phyloP scores from a whole-genome alignment of 202 grass and related monocot species.

The Panicum virgatum region DNA sequence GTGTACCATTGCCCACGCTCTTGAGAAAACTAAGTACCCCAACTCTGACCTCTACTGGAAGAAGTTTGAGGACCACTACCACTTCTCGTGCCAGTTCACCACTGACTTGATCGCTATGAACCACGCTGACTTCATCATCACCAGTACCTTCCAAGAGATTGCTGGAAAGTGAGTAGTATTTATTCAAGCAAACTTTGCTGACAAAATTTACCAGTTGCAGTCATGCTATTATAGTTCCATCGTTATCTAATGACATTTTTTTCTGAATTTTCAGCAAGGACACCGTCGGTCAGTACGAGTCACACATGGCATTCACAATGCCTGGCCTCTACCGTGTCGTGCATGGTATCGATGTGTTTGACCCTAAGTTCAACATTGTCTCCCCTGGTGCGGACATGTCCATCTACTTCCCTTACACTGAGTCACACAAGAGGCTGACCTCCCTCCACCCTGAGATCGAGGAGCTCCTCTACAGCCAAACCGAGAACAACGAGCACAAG shows the following conservation, averaged over 20 bases:
- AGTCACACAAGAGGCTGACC: conserved; percentile 82
- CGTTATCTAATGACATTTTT: conserved; percentile 19
- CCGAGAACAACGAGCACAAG: conserved; percentile 88
- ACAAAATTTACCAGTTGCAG: background rate
- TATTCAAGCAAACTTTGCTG: background rate
- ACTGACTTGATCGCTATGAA: conserved; percentile 98
- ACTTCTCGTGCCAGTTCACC: conserved; percentile 99
- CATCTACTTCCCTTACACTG: conserved; percentile 86
- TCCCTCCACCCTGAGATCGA: conserved; percentile 96
- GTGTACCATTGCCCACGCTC: conserved; percentile 97
- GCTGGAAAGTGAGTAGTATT: conserved; percentile 90
- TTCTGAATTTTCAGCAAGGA: conserved; percentile 78
- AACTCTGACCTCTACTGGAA: conserved; percentile 99
- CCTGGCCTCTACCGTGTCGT: conserved; percentile 95
- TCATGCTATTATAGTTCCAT: background rate
- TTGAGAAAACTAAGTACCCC: conserved; percentile 99
- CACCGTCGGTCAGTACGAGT: conserved; percentile 95
- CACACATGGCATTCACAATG: conserved; percentile 92
- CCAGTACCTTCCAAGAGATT: conserved; percentile 98
- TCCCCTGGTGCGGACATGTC: conserved; percentile 93
- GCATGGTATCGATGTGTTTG: conserved; percentile 96
- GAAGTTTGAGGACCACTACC: conserved; percentile 98
- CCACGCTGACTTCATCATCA: conserved; percentile 99
- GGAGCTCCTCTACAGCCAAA: conserved; percentile 77
- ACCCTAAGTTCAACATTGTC: conserved; percentile 99